Conservation (phyloP, 73 alveolate genomes). For the Symbiodinium natans region DNA sequence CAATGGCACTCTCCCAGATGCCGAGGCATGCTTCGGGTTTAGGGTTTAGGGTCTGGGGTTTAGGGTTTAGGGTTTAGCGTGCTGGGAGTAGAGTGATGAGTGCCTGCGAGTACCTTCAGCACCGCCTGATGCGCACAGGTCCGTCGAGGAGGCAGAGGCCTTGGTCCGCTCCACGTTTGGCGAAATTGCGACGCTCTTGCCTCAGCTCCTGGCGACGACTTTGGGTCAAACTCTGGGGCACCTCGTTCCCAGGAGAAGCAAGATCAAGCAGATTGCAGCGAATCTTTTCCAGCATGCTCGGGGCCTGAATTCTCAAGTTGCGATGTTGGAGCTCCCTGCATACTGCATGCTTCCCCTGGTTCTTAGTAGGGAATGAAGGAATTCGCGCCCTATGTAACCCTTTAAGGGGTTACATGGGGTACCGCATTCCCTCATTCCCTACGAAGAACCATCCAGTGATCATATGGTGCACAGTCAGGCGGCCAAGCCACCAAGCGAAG, state of each 20-base stretch:
- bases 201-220: background rate
- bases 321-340: too few species aligned
- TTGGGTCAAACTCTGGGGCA: too few species aligned
- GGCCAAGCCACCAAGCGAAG: slow-evolving; percentile 90
- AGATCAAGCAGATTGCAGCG: slow-evolving; percentile 54
- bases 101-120: background rate
- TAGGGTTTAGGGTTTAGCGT: too few species aligned
- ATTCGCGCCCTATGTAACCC: too few species aligned
- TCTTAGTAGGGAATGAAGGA: too few species aligned
- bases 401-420: too few species aligned
- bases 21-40: background rate
- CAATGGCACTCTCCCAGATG: background rate
- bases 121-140: background rate
- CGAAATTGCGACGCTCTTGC: background rate
- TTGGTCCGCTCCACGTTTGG: background rate
- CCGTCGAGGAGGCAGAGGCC: slow-evolving; percentile 10
- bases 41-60: too few species aligned
- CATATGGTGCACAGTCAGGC: background rate
- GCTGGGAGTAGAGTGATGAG: too few species aligned
- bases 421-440: too few species aligned
- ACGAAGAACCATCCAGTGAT: too few species aligned
- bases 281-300: slow-evolving; percentile 61
- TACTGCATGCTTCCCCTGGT: too few species aligned
- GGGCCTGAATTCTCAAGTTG: background rate
- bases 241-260: slow-evolving; percentile 27